phyloP scores from a whole-genome alignment of 176 grass and related monocot genomes.

The Triticum aestivum region IWGSC_CS_RefSeq_v2.1 NC_057808.1:293924445-293924944 shows the following conservation, averaged over 20 bases:
- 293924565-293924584: not conserved
- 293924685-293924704: not conserved
- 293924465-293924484: constrained; percentile 82
- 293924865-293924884: too few relatives aligned
- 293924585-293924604: not conserved
- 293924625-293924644: not conserved
- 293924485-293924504: constrained; percentile 67
- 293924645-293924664: not conserved
- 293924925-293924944: not conserved
- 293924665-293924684: not conserved
- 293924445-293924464: constrained; percentile 76
- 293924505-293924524: constrained; percentile 77
- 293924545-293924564: not conserved
- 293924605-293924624: not conserved
- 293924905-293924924: not conserved
- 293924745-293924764: not conserved
- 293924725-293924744: not conserved
- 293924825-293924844: not conserved
- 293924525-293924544: constrained; percentile 49
- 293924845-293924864: not conserved
- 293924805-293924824: not conserved
- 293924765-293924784: constrained; percentile 33
- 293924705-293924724: constrained; percentile 50
- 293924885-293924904: not conserved
- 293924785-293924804: not conserved